Conservation (phyloP, 495 filamentous ascomycete species). For the Bacidia rubella region DNA sequence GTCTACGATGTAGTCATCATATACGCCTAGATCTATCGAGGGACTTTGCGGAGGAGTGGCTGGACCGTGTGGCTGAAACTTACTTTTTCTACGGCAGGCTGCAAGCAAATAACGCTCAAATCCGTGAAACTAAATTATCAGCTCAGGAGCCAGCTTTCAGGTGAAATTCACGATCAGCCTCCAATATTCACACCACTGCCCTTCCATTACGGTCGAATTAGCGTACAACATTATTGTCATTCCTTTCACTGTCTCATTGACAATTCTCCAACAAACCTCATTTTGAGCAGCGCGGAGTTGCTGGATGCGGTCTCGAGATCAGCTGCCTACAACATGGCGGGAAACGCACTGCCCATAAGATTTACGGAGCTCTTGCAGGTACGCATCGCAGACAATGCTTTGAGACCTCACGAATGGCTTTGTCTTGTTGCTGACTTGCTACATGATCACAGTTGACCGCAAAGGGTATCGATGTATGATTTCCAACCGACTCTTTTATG, state of each 20-base stretch:
- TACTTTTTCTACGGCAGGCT: neutral
- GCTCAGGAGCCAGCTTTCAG: neutral
- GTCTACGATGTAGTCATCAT: no score
- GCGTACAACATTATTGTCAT: neutral
- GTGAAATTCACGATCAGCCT: neutral
- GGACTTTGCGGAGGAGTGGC: no score
- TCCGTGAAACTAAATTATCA: neutral
- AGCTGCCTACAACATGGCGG: conserved; percentile 40
- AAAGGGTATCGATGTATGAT: conserved; percentile 62
- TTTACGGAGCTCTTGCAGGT: conserved; percentile 90
- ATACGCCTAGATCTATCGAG: no score
- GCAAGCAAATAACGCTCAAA: neutral
- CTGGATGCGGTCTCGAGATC: conserved; percentile 22
- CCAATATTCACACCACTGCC: no score
- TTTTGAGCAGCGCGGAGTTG: conserved; percentile 8
- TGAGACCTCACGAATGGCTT: neutral
- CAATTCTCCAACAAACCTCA: neutral
- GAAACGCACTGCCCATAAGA: conserved; percentile 61
- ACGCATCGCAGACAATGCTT: conserved; percentile 20
- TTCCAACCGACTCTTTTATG: conserved; percentile 2
- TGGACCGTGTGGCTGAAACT: neutral
- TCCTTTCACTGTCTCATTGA: neutral
- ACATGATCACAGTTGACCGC: conserved; percentile 47
- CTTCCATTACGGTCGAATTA: neutral
- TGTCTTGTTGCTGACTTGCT: neutral